Evolutionary conservation across 116 monocot genomes (phyloP).

Genomic region (Cymodocea nodosa): DNA sequence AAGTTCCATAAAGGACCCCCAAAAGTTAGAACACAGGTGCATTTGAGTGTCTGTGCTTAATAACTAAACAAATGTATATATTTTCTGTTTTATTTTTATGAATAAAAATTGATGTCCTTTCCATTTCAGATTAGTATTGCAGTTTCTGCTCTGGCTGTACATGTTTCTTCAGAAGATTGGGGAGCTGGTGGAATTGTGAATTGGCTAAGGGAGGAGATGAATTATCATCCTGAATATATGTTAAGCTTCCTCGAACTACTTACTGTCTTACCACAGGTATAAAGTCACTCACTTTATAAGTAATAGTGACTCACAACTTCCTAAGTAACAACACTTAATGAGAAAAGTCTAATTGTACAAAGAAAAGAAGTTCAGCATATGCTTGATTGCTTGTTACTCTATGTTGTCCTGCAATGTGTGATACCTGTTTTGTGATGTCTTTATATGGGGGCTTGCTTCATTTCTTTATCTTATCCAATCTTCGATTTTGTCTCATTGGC

Average conservation of each 20-base stretch:
- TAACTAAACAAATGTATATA: neutral
- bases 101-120: constrained; percentile 2
- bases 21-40: constrained; percentile 93
- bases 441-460: no score
- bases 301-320: no score
- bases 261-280: constrained; percentile 82
- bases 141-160: constrained; percentile 88
- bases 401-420: no score
- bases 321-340: neutral
- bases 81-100: neutral
- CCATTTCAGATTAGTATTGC: constrained; percentile 77
- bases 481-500: no score
- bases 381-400: no score
- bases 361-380: no score
- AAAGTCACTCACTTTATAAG: no score
- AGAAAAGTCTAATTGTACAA: no score
- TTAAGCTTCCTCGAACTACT: constrained; percentile 85
- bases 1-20: constrained; percentile 72
- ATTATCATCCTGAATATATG: constrained; percentile 67
- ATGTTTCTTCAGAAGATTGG: constrained; percentile 85
- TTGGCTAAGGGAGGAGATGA: constrained; percentile 87
- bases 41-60: neutral
- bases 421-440: no score
- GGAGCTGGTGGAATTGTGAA: constrained; percentile 85
- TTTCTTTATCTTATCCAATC: no score